Evolutionary conservation across 2,329 filamentous ascomycete genomes (phyloP).

Genomic region (Stagonosporopsis cucurbitacearum): DNA sequence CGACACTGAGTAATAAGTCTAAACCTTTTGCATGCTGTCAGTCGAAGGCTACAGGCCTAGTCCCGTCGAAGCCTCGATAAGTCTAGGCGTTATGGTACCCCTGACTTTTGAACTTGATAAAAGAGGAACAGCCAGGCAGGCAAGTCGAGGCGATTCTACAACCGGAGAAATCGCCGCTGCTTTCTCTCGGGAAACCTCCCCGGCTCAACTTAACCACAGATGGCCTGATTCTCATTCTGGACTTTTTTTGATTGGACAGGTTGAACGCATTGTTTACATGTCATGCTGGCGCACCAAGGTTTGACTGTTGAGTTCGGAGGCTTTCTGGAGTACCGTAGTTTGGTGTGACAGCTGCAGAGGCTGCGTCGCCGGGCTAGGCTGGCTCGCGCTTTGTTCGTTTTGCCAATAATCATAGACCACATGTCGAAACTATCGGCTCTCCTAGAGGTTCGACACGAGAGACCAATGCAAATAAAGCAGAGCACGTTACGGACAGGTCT

Average conservation of each 20-base stretch:
- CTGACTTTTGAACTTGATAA: constrained; percentile 4
- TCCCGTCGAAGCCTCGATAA: background rate
- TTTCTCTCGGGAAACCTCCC: constrained; percentile 1
- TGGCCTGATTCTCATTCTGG: constrained; percentile 1
- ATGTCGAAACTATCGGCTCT: background rate
- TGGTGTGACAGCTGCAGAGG: constrained; percentile 15
- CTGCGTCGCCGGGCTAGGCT: constrained; percentile 3
- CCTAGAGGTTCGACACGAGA: background rate
- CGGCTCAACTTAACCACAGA: background rate
- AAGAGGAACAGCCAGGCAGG: background rate
- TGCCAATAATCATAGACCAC: background rate
- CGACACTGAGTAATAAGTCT: too few relatives aligned
- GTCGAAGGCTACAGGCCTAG: background rate
- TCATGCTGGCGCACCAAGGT: constrained; percentile 6
- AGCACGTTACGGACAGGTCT: background rate
- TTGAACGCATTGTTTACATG: background rate
- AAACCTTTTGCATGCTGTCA: background rate
- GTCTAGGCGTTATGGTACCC: constrained; percentile 4
- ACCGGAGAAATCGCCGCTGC: constrained; percentile 1
- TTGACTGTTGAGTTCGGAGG: constrained; percentile 6
- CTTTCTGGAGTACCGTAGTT: background rate
- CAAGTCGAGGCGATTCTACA: constrained; percentile 5
- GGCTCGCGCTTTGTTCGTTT: constrained; percentile 2
- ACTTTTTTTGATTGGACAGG: constrained; percentile 1
- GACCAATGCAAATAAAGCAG: background rate